Percentiles rank a stretch among this genome's conserved stretches.
phyloP scores from a whole-genome alignment of 2,329 filamentous ascomycete species.

The Diaporthe australafricana region DNA sequence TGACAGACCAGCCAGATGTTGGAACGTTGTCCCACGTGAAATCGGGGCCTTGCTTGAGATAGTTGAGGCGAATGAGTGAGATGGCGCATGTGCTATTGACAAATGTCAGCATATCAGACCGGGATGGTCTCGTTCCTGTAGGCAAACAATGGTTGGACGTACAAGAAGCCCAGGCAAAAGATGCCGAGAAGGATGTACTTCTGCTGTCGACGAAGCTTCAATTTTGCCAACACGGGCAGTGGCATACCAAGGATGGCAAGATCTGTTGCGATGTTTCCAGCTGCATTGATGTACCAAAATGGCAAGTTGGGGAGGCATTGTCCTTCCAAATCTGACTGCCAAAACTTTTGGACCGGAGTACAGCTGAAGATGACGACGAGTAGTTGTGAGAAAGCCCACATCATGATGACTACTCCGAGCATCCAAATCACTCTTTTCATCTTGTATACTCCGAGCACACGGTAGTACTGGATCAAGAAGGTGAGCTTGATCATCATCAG shows the following conservation, averaged over 20 bases:
- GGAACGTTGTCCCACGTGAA: slow-evolving; percentile 52
- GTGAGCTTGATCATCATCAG: slow-evolving; percentile 51
- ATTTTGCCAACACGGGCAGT: slow-evolving; percentile 47
- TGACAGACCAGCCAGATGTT: slow-evolving; percentile 50
- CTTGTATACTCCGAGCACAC: slow-evolving; percentile 48
- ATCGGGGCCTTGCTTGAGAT: slow-evolving; percentile 48
- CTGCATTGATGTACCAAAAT: slow-evolving; percentile 51
- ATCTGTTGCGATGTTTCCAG: slow-evolving; percentile 52
- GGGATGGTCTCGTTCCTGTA: background rate
- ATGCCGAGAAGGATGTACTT: slow-evolving; percentile 49
- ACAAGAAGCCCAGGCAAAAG: slow-evolving; percentile 55
- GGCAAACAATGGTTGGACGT: slow-evolving; percentile 35
- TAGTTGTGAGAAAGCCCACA: slow-evolving; percentile 52
- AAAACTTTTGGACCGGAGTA: slow-evolving; percentile 50
- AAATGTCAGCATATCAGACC: background rate
- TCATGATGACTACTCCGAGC: slow-evolving; percentile 47
- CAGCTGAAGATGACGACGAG: slow-evolving; percentile 51
- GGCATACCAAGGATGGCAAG: slow-evolving; percentile 51
- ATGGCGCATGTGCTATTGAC: slow-evolving; percentile 49
- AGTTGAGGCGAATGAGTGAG: slow-evolving; percentile 53
- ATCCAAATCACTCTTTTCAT: slow-evolving; percentile 47
- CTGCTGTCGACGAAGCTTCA: slow-evolving; percentile 49
- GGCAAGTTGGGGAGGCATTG: slow-evolving; percentile 49
- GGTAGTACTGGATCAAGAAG: slow-evolving; percentile 53
- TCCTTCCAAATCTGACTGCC: slow-evolving; percentile 44